A percentile compares a stretch with the other conserved stretches of the same genome.
phyloP scores from a whole-genome alignment of 495 filamentous ascomycete species.

The Penicillium silybi region DNA sequence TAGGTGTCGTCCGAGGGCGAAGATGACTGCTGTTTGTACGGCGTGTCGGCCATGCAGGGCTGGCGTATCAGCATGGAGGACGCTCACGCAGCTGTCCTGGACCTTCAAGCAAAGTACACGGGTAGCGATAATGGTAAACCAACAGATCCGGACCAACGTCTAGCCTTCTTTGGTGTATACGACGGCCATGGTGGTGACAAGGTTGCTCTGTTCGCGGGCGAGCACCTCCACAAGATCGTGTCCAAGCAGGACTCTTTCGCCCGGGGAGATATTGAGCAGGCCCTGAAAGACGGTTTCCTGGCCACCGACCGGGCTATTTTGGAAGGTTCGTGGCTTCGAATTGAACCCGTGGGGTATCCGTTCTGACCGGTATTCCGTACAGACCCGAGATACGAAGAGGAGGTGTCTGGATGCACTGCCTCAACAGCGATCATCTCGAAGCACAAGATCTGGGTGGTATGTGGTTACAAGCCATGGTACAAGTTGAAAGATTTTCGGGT shows the following conservation, averaged over 20 bases:
- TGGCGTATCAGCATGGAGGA: slow-evolving; percentile 99
- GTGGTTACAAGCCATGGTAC: slow-evolving; percentile 26
- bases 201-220: slow-evolving; percentile 88
- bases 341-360: neutral
- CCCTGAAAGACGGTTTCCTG: slow-evolving; percentile 94
- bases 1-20: slow-evolving; percentile 84
- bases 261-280: slow-evolving; percentile 86
- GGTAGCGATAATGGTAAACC: slow-evolving; percentile 54
- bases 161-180: slow-evolving; percentile 97
- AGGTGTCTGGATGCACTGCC: slow-evolving; percentile 96
- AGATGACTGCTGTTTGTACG: slow-evolving; percentile 89
- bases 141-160: slow-evolving; percentile 59
- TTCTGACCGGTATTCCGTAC: neutral
- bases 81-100: slow-evolving; percentile 82
- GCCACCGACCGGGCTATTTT: slow-evolving; percentile 95
- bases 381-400: slow-evolving; percentile 96
- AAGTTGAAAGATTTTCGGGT: neutral
- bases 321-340: slow-evolving; percentile 62
- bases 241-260: slow-evolving; percentile 92
- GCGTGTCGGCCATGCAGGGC: slow-evolving; percentile 98
- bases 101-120: slow-evolving; percentile 66
- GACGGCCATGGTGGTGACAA: slow-evolving; percentile 97
- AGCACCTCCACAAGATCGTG: slow-evolving; percentile 89
- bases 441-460: slow-evolving; percentile 92
- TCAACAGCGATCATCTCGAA: slow-evolving; percentile 83